Evolutionary conservation across 1,139 yeast genomes (phyloP).

Genomic region (Blastobotrys malaysiensis): DNA sequence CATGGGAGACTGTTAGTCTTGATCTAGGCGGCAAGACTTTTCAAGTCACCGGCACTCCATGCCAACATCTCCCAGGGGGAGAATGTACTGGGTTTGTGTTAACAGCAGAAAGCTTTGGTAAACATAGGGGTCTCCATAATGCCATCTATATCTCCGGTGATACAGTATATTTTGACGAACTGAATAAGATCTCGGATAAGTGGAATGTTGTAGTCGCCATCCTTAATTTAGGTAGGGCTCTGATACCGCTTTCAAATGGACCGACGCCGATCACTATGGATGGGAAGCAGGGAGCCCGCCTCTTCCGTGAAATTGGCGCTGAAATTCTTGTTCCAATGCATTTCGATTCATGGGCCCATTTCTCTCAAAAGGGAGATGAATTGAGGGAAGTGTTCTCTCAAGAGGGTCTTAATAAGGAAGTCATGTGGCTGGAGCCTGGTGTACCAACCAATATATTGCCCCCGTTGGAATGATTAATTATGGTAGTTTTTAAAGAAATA

Average conservation of each 20-base stretch:
- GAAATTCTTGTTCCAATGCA: slow-evolving; percentile 8
- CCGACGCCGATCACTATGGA: slow-evolving; percentile 6
- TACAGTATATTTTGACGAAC: slow-evolving; percentile 5
- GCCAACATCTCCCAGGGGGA: slow-evolving; percentile 9
- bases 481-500: neutral
- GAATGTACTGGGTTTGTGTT: slow-evolving; percentile 8
- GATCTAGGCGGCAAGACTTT: slow-evolving; percentile 1
- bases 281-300: slow-evolving; percentile 7
- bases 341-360: slow-evolving; percentile 7
- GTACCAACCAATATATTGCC: neutral
- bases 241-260: neutral
- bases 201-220: slow-evolving; percentile 1
- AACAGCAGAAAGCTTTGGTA: slow-evolving; percentile 2
- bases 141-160: slow-evolving; percentile 7
- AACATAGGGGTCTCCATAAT: slow-evolving; percentile 1
- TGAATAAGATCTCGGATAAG: neutral
- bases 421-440: slow-evolving; percentile 1
- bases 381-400: neutral
- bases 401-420: slow-evolving; percentile 4
- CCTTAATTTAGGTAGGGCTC: slow-evolving; percentile 1
- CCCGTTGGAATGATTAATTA: too few relatives aligned
- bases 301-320: slow-evolving; percentile 3
- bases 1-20: slow-evolving; percentile 3
- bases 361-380: neutral
- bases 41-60: slow-evolving; percentile 6